A percentile compares a stretch with the other conserved stretches of the same genome.
phyloP scores from a whole-genome alignment of 73 alveolate species.

The Paramecium bursaria region DNA sequence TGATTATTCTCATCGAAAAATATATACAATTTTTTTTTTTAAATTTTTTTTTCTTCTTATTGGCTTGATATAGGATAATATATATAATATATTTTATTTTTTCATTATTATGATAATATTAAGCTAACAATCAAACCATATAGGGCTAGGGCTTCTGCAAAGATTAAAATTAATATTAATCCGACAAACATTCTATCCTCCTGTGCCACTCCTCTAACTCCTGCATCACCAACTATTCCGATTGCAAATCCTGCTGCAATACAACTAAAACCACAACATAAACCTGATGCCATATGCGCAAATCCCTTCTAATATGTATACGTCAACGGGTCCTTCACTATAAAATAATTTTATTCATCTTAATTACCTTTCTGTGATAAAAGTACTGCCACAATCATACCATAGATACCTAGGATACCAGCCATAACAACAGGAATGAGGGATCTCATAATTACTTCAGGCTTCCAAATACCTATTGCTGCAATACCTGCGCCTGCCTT shows the following conservation, averaged over 20 bases:
- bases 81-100: too few species aligned
- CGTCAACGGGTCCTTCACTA: background rate
- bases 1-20: too few species aligned
- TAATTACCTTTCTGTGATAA: slow-evolving; percentile 71
- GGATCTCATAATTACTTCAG: slow-evolving; percentile 83
- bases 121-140: slow-evolving; percentile 90
- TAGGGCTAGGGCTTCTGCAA: slow-evolving; percentile 95
- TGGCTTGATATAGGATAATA: too few species aligned
- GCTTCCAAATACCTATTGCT: slow-evolving; percentile 88
- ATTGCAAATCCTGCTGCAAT: slow-evolving; percentile 96
- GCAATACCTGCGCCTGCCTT: slow-evolving; percentile 95
- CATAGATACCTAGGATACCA: slow-evolving; percentile 88
- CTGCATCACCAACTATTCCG: slow-evolving; percentile 91
- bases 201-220: slow-evolving; percentile 81
- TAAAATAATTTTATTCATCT: background rate
- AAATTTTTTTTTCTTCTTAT: too few species aligned
- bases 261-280: slow-evolving; percentile 89
- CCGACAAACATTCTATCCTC: slow-evolving; percentile 86
- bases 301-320: slow-evolving; percentile 70
- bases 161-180: slow-evolving; percentile 88
- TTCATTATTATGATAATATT: slow-evolving; percentile 75
- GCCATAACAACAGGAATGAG: slow-evolving; percentile 88
- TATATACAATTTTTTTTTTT: too few species aligned
- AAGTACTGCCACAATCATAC: slow-evolving; percentile 83
- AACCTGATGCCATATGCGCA: slow-evolving; percentile 84